Percentiles rank a stretch among this genome's conserved stretches.
Conservation (phyloP, 2,329 filamentous ascomycete genomes). For the Fusarium aywerte region DNA sequence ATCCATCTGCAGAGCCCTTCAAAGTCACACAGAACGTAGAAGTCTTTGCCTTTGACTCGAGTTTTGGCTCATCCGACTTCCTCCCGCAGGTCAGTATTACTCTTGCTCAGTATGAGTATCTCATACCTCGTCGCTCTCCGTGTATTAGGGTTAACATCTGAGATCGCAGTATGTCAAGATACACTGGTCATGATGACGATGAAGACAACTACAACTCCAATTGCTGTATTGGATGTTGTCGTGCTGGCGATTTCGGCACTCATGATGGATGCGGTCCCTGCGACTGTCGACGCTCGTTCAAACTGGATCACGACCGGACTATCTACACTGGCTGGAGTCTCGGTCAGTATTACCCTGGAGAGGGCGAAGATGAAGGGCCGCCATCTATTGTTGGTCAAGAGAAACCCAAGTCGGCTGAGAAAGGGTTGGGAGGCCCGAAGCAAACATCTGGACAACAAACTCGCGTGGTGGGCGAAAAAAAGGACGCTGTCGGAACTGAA, state of each 20-base stretch:
- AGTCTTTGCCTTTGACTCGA: not conserved
- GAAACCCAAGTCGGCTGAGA: not conserved
- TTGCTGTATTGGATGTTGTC: slow-evolving; percentile 50
- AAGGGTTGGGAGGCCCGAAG: not conserved
- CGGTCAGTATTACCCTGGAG: slow-evolving; percentile 40
- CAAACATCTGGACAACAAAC: slow-evolving; percentile 5
- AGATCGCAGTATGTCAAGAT: slow-evolving; percentile 4
- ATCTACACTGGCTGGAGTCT: slow-evolving; percentile 16
- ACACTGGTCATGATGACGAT: not conserved
- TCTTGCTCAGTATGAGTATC: not conserved
- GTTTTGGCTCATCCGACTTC: not conserved
- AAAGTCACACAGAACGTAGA: not conserved
- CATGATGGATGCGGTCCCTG: slow-evolving; percentile 48
- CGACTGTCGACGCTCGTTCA: slow-evolving; percentile 19
- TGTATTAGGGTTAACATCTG: not conserved
- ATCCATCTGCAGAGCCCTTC: not conserved
- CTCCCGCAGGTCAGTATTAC: not conserved
- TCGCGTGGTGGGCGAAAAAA: not conserved
- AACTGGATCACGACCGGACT: slow-evolving; percentile 9
- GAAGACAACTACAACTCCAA: slow-evolving; percentile 7
- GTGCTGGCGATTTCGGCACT: slow-evolving; percentile 46
- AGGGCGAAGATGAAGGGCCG: not conserved
- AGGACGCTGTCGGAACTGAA: slow-evolving; percentile 1
- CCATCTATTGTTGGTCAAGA: not conserved
- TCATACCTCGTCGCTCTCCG: not conserved